Conservation (phyloP, 257 asterid species). For the Nicotiana tabacum region DNA sequence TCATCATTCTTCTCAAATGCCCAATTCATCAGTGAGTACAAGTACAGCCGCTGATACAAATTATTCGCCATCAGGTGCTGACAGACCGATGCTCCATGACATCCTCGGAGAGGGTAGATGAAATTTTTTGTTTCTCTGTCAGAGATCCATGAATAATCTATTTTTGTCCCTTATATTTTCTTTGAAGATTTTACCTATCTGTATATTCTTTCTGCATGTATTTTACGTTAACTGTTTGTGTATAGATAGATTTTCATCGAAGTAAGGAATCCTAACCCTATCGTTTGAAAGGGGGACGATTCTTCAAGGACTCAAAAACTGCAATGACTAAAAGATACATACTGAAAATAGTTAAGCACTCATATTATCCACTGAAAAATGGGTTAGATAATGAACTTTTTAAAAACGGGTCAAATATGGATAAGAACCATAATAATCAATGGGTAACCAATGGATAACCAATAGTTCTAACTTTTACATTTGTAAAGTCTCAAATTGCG, state of each 20-base stretch:
- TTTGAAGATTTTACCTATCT: not conserved
- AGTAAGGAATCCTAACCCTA: not conserved
- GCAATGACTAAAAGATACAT: not conserved
- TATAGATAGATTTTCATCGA: not conserved
- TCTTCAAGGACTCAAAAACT: not conserved
- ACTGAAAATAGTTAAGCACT: not conserved
- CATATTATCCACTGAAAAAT: no score
- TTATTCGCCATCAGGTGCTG: slow-evolving; percentile 25
- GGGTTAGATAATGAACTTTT: no score
- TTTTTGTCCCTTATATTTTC: not conserved
- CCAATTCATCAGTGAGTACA: slow-evolving; percentile 14
- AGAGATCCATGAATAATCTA: not conserved
- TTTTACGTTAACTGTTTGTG: not conserved
- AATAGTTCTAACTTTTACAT: no score
- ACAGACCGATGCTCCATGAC: slow-evolving; percentile 37
- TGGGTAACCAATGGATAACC: no score
- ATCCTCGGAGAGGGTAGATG: slow-evolving; percentile 47
- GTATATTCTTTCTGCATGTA: not conserved
- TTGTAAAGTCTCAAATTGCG: no score
- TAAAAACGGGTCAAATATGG: no score
- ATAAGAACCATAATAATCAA: no score
- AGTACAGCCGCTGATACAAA: not conserved
- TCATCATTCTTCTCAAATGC: slow-evolving; percentile 12
- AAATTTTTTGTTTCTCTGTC: not conserved
- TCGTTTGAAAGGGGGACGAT: not conserved